These are phyloP conservation scores for Leishmania major DNA, from an alignment of 208 protist genomes.

Conservation along the genomic window DNA sequence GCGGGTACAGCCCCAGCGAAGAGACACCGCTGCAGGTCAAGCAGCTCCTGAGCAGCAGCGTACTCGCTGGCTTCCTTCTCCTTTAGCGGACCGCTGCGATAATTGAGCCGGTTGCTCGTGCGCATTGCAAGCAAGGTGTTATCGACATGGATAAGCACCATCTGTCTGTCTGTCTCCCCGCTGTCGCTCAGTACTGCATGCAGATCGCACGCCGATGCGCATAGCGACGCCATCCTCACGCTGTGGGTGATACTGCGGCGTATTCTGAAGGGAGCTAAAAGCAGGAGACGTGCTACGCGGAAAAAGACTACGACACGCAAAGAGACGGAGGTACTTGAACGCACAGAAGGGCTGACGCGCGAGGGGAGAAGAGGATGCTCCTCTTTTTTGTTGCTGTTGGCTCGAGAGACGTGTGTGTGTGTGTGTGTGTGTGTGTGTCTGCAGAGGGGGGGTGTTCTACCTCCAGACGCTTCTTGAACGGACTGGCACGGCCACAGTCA, in stretches of 20 bases:
- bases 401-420: not conserved
- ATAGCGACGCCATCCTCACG: constrained; percentile 1
- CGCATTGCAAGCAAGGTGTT: constrained; percentile 33
- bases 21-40: constrained; percentile 28
- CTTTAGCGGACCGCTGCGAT: constrained; percentile 1
- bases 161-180: constrained; percentile 33
- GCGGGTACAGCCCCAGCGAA: constrained; percentile 30
- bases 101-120: constrained; percentile 14
- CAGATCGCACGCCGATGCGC: not conserved
- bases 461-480: not conserved
- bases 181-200: not conserved
- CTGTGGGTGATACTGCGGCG: not conserved
- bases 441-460: not conserved
- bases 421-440: not conserved
- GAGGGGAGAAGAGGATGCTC: not conserved
- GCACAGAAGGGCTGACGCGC: not conserved
- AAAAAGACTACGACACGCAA: not conserved
- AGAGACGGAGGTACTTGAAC: not conserved
- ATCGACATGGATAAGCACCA: constrained; percentile 33
- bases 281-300: not conserved
- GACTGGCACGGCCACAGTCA: not conserved
- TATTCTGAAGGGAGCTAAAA: not conserved
- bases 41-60: constrained; percentile 6
- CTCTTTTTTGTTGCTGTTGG: not conserved
- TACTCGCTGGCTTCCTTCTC: constrained; percentile 13